Base-by-base conservation (phyloP, 441 rosid species). In the Gossypium lobatum region DNA sequence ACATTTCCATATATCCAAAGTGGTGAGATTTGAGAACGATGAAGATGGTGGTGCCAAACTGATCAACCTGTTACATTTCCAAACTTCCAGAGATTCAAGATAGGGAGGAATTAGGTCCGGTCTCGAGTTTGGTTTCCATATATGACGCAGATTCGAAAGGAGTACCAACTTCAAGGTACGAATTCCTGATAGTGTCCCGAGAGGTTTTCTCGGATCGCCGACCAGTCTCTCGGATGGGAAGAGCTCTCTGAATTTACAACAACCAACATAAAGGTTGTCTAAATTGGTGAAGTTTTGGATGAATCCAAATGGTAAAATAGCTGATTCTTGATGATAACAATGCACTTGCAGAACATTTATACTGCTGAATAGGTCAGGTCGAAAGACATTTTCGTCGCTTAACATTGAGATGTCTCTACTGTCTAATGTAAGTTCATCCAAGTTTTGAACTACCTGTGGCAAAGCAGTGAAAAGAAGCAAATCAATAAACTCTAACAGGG, bases 1-100 rank as follows among this genome's bases (percentile, higher is more conserved):
- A 31, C 88, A 84, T 1, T 74, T 16, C 31, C 45, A 34, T 26
- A 84, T 52, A 37, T 64, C 45, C 66, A 86, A 18, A 14, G 60
- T 39, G 55, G 25, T 71, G 7, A 81, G 64, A 46, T 63, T 70
- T 16, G 66, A 28, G 65, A 83, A 78, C 2, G 80, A 46, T 14
- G 70, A 53, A 0, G 68, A 20, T 1, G 81, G 25, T 31, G 84
- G 75, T 18, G 73, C 69, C 16, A 73, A 42, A 34, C 20, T 69
- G 10, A 26, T 23, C 72, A 85, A 63, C 9, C 8, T 4, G 28
- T 14, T 14, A 23, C 85, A 82, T 0, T 73, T 17, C 20, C 6
- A 3, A 31, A 80, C 71, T 14, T 1, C 1, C 6, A 84, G 62
- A 0, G 0, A 2, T 59, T 78, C 73, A 26, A 81, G 58, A 31